These are phyloP conservation scores for Cornus suecica DNA, from an alignment of 148 eudicot species.

Conservation along the genomic window DNA sequence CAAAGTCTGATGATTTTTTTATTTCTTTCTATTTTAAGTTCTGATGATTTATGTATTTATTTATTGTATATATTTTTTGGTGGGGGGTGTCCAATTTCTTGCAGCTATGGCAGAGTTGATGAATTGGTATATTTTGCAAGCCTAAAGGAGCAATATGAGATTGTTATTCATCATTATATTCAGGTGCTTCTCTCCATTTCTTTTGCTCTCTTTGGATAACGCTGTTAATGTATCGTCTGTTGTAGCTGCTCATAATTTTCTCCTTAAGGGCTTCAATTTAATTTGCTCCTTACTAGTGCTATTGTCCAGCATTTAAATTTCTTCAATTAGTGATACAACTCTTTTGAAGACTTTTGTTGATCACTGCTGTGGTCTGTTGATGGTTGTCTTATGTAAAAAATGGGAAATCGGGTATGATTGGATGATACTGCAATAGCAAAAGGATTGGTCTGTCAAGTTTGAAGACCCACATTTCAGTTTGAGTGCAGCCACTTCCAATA, in stretches of 20 bases:
- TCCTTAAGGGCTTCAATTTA: background rate
- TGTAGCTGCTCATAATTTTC: background rate
- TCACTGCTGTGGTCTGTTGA: background rate
- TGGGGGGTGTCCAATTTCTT: constrained; percentile 17
- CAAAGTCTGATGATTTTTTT: background rate
- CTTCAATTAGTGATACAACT: background rate
- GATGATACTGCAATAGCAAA: no score
- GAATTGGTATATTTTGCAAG: constrained; percentile 94
- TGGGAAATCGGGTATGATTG: no score
- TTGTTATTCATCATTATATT: constrained; percentile 87
- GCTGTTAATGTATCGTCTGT: background rate
- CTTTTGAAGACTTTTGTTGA: background rate
- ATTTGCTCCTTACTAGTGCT: background rate
- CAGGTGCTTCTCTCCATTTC: constrained; percentile 52
- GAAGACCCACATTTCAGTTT: no score
- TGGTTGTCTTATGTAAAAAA: no score
- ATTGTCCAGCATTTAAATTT: background rate
- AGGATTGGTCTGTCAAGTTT: no score
- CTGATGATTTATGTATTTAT: background rate
- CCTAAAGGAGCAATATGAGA: constrained; percentile 86
- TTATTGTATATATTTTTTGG: no score
- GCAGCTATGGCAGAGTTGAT: constrained; percentile 96
- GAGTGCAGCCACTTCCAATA: no score
- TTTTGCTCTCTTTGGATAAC: background rate
- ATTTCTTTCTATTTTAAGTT: background rate